Evolutionary conservation across 441 rosid species (phyloP).

Genomic region (Populus hybrid): DNA sequence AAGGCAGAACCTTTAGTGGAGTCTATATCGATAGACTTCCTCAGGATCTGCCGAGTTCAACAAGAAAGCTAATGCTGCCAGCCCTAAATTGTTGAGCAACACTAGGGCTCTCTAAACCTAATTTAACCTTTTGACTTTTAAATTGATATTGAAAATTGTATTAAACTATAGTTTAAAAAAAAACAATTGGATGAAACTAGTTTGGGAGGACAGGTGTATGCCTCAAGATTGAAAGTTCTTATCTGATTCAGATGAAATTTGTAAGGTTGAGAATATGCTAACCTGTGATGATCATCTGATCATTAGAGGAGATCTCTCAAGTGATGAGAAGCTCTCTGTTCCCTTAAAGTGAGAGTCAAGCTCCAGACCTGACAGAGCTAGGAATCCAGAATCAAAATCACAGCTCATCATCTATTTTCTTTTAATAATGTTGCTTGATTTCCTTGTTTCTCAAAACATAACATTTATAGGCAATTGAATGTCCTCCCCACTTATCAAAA

Average conservation of each 20-base stretch:
- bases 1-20: not conserved
- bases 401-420: no score
- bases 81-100: not conserved
- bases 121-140: not conserved
- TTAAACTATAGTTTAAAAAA: not conserved
- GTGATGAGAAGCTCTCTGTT: not conserved
- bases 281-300: not conserved
- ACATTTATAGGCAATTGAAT: not conserved
- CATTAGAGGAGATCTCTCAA: not conserved
- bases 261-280: not conserved
- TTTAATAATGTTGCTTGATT: not conserved
- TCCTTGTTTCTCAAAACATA: not conserved
- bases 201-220: not conserved
- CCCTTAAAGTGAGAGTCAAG: not conserved
- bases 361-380: not conserved
- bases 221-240: not conserved
- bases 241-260: not conserved
- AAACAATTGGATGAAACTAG: not conserved
- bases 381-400: not conserved
- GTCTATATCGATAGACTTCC: not conserved
- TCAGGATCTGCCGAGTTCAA: not conserved
- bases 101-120: not conserved
- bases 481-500: not conserved
- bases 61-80: not conserved
- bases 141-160: not conserved